Conservation (phyloP, 148 eudicot species). For the Rheum nobile region DNA sequence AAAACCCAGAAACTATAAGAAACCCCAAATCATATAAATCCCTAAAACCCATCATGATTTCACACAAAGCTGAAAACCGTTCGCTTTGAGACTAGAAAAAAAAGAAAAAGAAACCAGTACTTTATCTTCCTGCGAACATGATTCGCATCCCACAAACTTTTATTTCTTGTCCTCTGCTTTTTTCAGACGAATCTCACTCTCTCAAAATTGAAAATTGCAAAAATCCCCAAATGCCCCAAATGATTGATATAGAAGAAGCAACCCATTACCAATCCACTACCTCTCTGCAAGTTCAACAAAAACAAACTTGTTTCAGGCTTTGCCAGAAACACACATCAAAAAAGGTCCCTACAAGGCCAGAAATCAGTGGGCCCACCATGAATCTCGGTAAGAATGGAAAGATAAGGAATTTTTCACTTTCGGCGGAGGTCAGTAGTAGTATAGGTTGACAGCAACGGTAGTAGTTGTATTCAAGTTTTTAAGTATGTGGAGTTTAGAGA, state of each 20-base stretch:
- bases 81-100: not conserved
- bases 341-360: not conserved
- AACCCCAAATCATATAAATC: conserved; percentile 2
- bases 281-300: not conserved
- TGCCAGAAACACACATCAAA: not conserved
- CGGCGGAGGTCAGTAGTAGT: not conserved
- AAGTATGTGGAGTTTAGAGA: too few species aligned
- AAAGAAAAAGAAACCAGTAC: not conserved
- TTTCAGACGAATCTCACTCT: not conserved
- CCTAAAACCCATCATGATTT: not conserved
- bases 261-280: not conserved
- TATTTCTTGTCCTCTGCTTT: not conserved
- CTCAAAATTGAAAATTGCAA: not conserved
- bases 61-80: not conserved
- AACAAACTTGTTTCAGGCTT: not conserved
- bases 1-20: not conserved
- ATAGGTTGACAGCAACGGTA: too few species aligned
- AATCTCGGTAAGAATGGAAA: not conserved
- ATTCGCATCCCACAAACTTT: not conserved
- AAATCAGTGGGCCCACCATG: not conserved
- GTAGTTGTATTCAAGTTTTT: too few species aligned
- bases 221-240: not conserved
- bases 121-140: not conserved
- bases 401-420: not conserved
- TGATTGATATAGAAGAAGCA: not conserved